Conservation (phyloP, 1,284 basidiomycete genomes). For the Cryptococcus jaspeensis region DNA sequence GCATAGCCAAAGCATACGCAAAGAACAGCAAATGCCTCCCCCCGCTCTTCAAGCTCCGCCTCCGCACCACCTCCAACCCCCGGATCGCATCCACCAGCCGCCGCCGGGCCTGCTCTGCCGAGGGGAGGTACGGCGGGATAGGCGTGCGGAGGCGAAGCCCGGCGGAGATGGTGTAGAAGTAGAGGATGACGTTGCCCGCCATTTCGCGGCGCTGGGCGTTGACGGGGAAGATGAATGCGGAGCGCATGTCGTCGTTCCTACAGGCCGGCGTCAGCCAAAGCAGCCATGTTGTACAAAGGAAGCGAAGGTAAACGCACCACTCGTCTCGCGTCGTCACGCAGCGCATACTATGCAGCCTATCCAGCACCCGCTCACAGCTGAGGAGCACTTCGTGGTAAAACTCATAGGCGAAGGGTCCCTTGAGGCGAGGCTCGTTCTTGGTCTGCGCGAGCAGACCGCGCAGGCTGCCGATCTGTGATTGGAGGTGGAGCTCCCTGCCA, state of each 20-base stretch:
- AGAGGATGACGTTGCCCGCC: slow-evolving; percentile 85
- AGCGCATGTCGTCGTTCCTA: no score
- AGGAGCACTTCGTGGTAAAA: slow-evolving; percentile 82
- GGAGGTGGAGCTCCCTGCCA: slow-evolving; percentile 87
- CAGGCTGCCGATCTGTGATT: slow-evolving; percentile 81
- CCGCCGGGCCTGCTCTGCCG: slow-evolving; percentile 76
- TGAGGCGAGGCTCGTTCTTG: slow-evolving; percentile 87
- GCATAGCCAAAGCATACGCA: slow-evolving; percentile 88
- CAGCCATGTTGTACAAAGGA: no score
- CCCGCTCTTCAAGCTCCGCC: slow-evolving; percentile 56
- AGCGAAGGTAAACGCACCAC: slow-evolving; percentile 76
- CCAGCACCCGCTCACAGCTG: slow-evolving; percentile 82
- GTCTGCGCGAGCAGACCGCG: slow-evolving; percentile 80
- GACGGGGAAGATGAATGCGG: slow-evolving; percentile 83
- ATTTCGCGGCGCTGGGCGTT: slow-evolving; percentile 84
- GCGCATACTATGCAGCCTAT: slow-evolving; percentile 85
- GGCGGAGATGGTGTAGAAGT: slow-evolving; percentile 81
- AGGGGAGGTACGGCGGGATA: slow-evolving; percentile 90
- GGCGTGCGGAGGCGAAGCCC: slow-evolving; percentile 87
- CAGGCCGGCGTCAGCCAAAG: no score
- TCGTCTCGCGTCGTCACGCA: slow-evolving; percentile 91
- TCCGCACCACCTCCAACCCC: slow-evolving; percentile 76
- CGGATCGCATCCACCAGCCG: slow-evolving; percentile 78
- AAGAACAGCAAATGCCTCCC: slow-evolving; percentile 88
- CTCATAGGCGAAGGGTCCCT: slow-evolving; percentile 82